Percentiles rank a stretch among this genome's conserved stretches.
phyloP scores from a whole-genome alignment of 2,329 filamentous ascomycete genomes.

The Penicillium sp. region DNA sequence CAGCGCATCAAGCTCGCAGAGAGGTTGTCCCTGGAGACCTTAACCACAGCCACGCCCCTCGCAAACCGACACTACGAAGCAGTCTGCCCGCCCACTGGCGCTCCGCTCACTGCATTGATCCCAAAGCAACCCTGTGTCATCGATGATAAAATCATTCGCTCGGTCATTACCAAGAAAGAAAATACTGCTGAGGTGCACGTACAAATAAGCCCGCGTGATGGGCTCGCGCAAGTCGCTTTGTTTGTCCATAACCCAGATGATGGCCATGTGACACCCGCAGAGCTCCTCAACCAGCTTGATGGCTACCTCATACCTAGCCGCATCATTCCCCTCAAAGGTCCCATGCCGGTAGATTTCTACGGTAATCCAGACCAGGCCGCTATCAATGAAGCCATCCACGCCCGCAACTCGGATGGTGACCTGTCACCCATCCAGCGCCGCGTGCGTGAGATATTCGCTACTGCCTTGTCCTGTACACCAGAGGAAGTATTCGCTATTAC shows the following conservation, averaged over 20 bases:
- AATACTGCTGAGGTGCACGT: constrained; percentile 14
- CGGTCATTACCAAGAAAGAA: background rate
- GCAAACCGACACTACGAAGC: constrained; percentile 52
- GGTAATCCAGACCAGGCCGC: constrained; percentile 37
- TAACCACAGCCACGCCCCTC: constrained; percentile 48
- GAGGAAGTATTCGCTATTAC: constrained; percentile 42
- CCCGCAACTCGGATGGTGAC: constrained; percentile 21
- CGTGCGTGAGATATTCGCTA: constrained; percentile 48
- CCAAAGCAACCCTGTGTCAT: constrained; percentile 34
- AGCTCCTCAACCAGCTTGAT: constrained; percentile 22
- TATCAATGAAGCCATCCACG: constrained; percentile 35
- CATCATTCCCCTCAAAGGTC: constrained; percentile 34
- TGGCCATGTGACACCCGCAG: constrained; percentile 7
- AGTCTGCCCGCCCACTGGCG: constrained; percentile 50
- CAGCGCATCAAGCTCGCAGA: constrained; percentile 54
- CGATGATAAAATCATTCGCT: constrained; percentile 21
- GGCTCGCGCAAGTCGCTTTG: constrained; percentile 17
- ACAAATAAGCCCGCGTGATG: constrained; percentile 18
- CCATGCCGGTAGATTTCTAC: constrained; percentile 34
- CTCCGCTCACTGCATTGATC: constrained; percentile 43
- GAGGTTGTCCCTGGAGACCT: constrained; percentile 45
- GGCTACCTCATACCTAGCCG: constrained; percentile 42
- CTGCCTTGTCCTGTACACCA: constrained; percentile 43
- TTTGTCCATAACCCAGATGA: constrained; percentile 8
- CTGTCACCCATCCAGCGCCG: constrained; percentile 35